Percentiles rank a stretch among this genome's conserved stretches.
Conservation (phyloP, 2,329 filamentous ascomycete species). For the Fusarium sp. region DNA sequence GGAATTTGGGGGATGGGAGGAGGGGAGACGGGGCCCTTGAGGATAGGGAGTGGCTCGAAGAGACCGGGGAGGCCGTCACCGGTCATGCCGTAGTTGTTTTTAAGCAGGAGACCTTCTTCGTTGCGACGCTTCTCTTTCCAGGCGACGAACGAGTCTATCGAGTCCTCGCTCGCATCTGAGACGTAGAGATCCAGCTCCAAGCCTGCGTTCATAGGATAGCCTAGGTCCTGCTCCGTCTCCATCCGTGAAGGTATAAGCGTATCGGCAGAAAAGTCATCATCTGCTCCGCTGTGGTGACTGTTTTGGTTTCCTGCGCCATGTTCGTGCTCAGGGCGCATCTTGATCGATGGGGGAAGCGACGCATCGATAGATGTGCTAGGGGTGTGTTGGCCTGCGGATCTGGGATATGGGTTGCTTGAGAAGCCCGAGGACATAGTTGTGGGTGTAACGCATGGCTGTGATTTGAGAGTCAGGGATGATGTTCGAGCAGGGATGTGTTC, state of each 20-base stretch:
- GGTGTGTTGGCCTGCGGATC: slow-evolving; percentile 57
- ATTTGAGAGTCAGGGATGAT: slow-evolving; percentile 52
- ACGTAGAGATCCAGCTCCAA: slow-evolving; percentile 23
- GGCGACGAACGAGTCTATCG: slow-evolving; percentile 45
- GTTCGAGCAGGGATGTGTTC: slow-evolving; percentile 51
- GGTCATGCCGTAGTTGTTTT: slow-evolving; percentile 40
- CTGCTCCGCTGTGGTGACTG: slow-evolving; percentile 21
- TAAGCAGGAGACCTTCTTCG: slow-evolving; percentile 45
- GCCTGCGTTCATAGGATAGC: background rate
- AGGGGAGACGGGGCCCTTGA: slow-evolving; percentile 10
- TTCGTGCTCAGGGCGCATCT: slow-evolving; percentile 40
- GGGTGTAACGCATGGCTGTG: slow-evolving; percentile 53
- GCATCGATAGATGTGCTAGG: slow-evolving; percentile 59
- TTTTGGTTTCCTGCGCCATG: slow-evolving; percentile 3
- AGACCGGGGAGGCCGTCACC: slow-evolving; percentile 46
- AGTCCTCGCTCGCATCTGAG: slow-evolving; percentile 45
- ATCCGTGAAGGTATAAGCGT: slow-evolving; percentile 25
- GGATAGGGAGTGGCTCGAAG: slow-evolving; percentile 38
- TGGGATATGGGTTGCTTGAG: slow-evolving; percentile 54
- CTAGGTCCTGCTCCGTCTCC: slow-evolving; percentile 15
- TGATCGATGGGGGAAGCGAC: slow-evolving; percentile 36
- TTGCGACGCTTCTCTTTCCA: slow-evolving; percentile 24
- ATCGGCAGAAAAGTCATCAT: slow-evolving; percentile 35
- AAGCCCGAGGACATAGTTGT: slow-evolving; percentile 46
- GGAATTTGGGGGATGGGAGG: slow-evolving; percentile 16